Percentiles rank a stretch among this genome's conserved stretches.
Evolutionary conservation across 176 grass and related monocot genomes (phyloP).

Genomic region (Eragrostis nindensis): DNA sequence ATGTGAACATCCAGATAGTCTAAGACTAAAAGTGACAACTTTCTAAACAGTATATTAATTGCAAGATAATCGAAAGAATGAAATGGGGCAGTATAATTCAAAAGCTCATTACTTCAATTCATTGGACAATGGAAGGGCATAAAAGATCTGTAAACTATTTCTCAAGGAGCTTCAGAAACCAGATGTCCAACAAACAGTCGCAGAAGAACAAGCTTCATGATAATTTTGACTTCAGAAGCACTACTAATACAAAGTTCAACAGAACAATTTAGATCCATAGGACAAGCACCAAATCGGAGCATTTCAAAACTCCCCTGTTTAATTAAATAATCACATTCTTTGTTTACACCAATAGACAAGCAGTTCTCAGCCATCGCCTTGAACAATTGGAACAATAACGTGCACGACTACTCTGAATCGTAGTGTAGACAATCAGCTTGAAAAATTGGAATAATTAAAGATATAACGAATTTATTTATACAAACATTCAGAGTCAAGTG

Average conservation of each 20-base stretch:
- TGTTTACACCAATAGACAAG: background rate
- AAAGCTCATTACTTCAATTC: background rate
- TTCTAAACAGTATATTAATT: background rate
- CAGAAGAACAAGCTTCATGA: background rate
- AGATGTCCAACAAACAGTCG: background rate
- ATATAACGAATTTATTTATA: background rate
- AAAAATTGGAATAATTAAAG: background rate
- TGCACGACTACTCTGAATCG: background rate
- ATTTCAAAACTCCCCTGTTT: background rate
- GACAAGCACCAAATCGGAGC: background rate
- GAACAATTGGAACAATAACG: too few species aligned
- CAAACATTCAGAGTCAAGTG: background rate
- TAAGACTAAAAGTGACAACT: constrained; percentile 13
- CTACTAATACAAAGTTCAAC: background rate
- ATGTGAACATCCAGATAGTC: constrained; percentile 30
- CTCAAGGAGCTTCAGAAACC: background rate
- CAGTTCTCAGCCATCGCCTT: background rate
- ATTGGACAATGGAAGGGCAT: background rate
- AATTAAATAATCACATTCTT: constrained; percentile 13
- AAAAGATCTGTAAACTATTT: background rate
- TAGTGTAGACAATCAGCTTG: background rate
- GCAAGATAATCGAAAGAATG: background rate
- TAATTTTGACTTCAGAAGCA: background rate
- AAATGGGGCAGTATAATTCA: background rate
- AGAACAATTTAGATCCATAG: background rate